phyloP scores from a whole-genome alignment of 148 eudicot genomes.

The Rhododendron williamsianum region DNA sequence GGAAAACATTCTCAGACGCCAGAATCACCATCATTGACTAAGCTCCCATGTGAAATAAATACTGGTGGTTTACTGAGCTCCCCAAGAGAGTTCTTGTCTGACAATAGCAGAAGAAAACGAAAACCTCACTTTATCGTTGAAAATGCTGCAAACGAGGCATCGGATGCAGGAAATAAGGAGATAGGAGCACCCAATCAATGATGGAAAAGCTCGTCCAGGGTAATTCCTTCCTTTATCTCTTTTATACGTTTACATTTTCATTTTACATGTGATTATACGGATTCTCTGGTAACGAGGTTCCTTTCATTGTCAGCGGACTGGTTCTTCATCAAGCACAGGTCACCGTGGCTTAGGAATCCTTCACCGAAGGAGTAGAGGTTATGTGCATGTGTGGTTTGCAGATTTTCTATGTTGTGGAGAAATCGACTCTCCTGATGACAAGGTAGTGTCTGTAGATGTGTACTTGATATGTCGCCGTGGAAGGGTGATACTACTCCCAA shows the following conservation, averaged over 20 bases:
- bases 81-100: constrained; percentile 20
- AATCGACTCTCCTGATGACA: background rate
- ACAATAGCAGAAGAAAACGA: constrained; percentile 25
- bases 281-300: constrained; percentile 38
- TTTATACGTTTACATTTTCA: constrained; percentile 7
- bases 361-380: constrained; percentile 2
- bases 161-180: constrained; percentile 20
- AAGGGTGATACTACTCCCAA: background rate
- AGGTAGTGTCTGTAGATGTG: background rate
- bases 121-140: constrained; percentile 22
- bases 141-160: constrained; percentile 19
- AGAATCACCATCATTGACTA: constrained; percentile 41
- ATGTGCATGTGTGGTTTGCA: background rate
- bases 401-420: background rate
- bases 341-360: constrained; percentile 13
- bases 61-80: constrained; percentile 22
- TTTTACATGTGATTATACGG: constrained; percentile 15
- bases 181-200: constrained; percentile 17
- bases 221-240: constrained; percentile 41
- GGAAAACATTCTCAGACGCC: constrained; percentile 43
- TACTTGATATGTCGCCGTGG: background rate
- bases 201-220: constrained; percentile 27
- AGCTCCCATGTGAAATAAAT: constrained; percentile 22
- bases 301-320: constrained; percentile 43
- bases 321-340: constrained; percentile 21